Evolutionary conservation across 345 rosid species (phyloP), one percentile per base, ranked within the genome.

Genomic region (Murraya paniculata): DNA sequence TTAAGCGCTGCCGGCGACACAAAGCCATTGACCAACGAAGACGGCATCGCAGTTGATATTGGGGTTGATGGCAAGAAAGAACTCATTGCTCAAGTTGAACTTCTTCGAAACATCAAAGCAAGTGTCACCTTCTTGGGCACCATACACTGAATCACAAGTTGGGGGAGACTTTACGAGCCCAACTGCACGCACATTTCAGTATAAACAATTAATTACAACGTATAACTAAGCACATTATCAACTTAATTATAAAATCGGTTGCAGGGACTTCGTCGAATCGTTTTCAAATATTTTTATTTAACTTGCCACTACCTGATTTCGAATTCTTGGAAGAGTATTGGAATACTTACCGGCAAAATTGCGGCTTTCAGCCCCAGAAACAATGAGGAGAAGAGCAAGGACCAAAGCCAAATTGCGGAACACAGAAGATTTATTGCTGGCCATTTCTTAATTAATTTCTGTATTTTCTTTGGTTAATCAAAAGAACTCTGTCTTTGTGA

Each of bases 1-100:
- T 65, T 25, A 22, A 41, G 81, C 56, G 1, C 50, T 55, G 59
- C 86, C 83, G 9, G 30, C 69, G 30, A 83, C 74, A 25, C 89
- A 85, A 18, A 88, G 73, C 86, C 88, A 86, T 64, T 85, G 88
- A 9, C 87, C 87, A 28, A 80, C 58, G 57, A 85, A 85, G 71
- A 83, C 71, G 0, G 25, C 27, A 6, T 27, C 0, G 19, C 89
- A 85, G 1, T 78, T 57, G 80, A 86, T 70, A 31, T 86, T 88
- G 5, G 84, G 87, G 81, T 86, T 85, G 58, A 83, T 56, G 9
- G 68, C 57, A 3, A 9, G 18, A 6, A 80, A 81, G 59, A 69
- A 2, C 0, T 64, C n/a, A 11, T 73, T 6, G 0, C 71, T 50
- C 58, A 81, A 22, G 2, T 70, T 41, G 76, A 72, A 81, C 28